Evolutionary conservation across 2,329 filamentous ascomycete genomes (phyloP).

Genomic region (Xylariaceae sp.): DNA sequence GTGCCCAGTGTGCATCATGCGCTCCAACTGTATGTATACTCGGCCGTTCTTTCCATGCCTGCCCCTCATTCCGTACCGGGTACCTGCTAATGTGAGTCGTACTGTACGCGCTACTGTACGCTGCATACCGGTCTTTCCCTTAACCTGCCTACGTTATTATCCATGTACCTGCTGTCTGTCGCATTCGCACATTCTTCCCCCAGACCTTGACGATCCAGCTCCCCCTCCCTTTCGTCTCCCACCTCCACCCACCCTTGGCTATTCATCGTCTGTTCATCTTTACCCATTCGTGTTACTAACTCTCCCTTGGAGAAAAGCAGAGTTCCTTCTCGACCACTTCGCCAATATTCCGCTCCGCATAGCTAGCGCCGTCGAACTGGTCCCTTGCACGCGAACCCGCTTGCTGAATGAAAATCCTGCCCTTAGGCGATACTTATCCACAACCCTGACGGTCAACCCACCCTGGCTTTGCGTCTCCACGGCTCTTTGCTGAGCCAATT

Average conservation of each 20-base stretch:
- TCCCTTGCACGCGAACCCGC: slow-evolving; percentile 7
- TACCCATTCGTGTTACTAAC: slow-evolving; percentile 5
- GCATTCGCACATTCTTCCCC: slow-evolving; percentile 16
- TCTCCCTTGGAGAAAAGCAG: neutral
- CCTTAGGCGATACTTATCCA: slow-evolving; percentile 17
- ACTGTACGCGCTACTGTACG: neutral
- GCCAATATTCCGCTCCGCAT: slow-evolving; percentile 3
- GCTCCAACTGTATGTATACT: slow-evolving; percentile 1
- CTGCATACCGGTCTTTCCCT: neutral
- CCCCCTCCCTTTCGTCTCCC: slow-evolving; percentile 20
- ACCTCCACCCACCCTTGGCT: slow-evolving; percentile 16
- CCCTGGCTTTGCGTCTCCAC: slow-evolving; percentile 33
- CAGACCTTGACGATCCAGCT: slow-evolving; percentile 23
- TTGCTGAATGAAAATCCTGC: slow-evolving; percentile 2
- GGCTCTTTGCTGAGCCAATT: slow-evolving; percentile 29
- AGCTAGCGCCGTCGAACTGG: neutral
- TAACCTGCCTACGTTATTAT: neutral
- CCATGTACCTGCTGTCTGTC: neutral
- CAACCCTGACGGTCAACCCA: slow-evolving; percentile 24
- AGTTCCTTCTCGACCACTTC: neutral
- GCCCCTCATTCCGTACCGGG: slow-evolving; percentile 1
- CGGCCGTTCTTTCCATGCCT: slow-evolving; percentile 3
- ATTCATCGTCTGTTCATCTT: slow-evolving; percentile 7
- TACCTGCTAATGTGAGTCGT: neutral
- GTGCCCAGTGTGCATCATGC: neutral